Evolutionary conservation across 2,329 filamentous ascomycete genomes (phyloP), one percentile per base, ranked within the genome.

Genomic region (Verticillium longisporum): DNA sequence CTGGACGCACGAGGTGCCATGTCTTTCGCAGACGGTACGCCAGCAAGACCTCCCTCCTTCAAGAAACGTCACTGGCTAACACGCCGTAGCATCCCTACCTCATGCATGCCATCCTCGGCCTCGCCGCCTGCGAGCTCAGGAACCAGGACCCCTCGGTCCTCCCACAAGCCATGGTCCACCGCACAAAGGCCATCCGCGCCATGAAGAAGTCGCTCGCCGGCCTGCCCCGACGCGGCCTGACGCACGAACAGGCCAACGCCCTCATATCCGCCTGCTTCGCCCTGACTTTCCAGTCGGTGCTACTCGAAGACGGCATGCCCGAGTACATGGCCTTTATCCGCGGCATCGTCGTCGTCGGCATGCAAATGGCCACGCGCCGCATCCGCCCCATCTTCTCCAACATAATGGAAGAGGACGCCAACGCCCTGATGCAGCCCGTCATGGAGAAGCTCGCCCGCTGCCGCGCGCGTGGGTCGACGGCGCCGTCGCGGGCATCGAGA

Each of bases 81-180:
- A 31, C 36, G n/a, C 45, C 38, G 18, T 61, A 87, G 81, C 81
- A 88, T 65, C 84, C 88, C 61, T 88, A 85, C 62, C 78, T 89
- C 10, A 89, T 91, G 83, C 88, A 91, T 69, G 85, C 87, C 4
- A 86, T 91, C 58, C 79, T 89, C 0, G 87, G 86, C 13, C 80
- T 89, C 62, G 80, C 88, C 1, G 88, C 88, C 36, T 89, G 87
- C 0, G 85, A 90, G 64, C 78, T 90, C 4, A 79, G 82, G 66
- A 4, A 6, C 10, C 73, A 74, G 4, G 83, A 83, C 61, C 70
- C 78, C 1, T 78, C 78, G 62, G 79, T 89, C 18, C 72, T 80
- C 14, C 75, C 80, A 14, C 79, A 82, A 34, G 87, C 87, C 53
- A 83, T 90, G 74, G 76, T 77, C 38, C 88, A 90, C 70, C 84